These are phyloP conservation scores for Geranium brycei DNA, from an alignment of 345 rosid species.

Conservation along the genomic window DNA sequence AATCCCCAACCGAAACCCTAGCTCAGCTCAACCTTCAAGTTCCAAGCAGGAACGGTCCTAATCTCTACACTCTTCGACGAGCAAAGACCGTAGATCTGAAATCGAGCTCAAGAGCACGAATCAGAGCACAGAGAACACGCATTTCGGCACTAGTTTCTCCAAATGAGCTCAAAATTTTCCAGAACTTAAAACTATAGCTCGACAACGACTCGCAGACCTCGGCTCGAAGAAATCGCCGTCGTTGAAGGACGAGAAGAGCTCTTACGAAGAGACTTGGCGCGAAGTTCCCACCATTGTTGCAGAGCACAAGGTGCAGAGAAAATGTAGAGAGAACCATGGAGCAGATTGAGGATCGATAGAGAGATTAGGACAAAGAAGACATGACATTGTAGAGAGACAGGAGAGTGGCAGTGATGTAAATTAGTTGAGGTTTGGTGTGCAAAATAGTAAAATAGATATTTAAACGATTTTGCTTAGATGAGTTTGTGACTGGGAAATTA, in stretches of 20 bases:
- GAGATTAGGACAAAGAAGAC: background rate
- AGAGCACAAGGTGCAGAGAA: background rate
- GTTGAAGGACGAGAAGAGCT: background rate
- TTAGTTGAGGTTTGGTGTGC: background rate
- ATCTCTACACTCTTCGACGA: background rate
- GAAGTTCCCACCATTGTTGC: background rate
- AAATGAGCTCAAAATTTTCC: background rate
- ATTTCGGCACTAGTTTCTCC: background rate
- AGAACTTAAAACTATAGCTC: background rate
- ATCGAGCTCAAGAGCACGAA: background rate
- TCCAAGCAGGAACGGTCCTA: background rate
- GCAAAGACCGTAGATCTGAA: background rate
- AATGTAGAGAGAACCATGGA: background rate
- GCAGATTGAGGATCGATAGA: background rate
- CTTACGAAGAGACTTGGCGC: background rate
- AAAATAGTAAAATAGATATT: background rate
- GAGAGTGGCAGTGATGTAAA: background rate
- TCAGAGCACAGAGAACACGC: background rate
- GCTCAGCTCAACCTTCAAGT: background rate
- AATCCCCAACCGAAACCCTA: slow-evolving; percentile 15
- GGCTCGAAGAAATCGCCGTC: background rate
- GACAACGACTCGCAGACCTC: background rate
- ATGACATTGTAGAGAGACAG: background rate
- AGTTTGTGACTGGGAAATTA: background rate
- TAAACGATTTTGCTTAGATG: too few relatives aligned